Evolutionary conservation across 306 rosid genomes (phyloP).

Genomic region (apple (Malus domestica)): ASM211411v1 NC_041791.1:4529501-4530000

Average conservation of each 20-base stretch:
- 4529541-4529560: constrained; percentile 17
- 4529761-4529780: constrained; percentile 28
- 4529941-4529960: not conserved
- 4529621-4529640: not conserved
- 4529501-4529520: constrained; percentile 43
- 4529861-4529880: not conserved
- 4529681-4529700: constrained; percentile 41
- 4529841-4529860: not conserved
- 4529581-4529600: constrained; percentile 38
- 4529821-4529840: not conserved
- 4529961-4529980: not conserved
- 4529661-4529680: not conserved
- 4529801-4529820: not conserved
- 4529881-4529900: not conserved
- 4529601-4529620: constrained; percentile 11
- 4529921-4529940: not conserved
- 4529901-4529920: not conserved
- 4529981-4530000: not conserved
- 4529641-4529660: not conserved
- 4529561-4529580: constrained; percentile 1
- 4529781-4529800: constrained; percentile 23
- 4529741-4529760: constrained; percentile 76
- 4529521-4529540: constrained; percentile 13
- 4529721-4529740: constrained; percentile 39
- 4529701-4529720: constrained; percentile 11